A percentile compares a stretch with the other conserved stretches of the same genome.
Evolutionary conservation across 257 asterid species (phyloP).

Genomic region (Solanum bukasovii): DNA sequence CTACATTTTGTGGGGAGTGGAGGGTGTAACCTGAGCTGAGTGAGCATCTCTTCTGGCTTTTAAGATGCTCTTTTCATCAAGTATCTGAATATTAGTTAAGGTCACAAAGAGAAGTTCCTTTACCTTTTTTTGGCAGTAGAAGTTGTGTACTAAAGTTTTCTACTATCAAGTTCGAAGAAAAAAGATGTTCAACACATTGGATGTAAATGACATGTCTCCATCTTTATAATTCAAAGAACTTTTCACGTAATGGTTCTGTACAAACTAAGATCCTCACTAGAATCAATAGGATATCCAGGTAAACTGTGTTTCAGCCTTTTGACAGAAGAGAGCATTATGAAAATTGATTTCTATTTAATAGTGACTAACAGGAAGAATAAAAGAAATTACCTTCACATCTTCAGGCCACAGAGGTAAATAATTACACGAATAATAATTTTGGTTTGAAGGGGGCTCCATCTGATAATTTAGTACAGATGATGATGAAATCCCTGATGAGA

Average conservation of each 20-base stretch:
- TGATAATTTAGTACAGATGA: slow-evolving; percentile 41
- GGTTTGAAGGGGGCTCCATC: slow-evolving; percentile 99
- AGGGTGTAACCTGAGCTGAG: not conserved
- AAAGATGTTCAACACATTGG: not conserved
- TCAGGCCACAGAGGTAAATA: slow-evolving; percentile 38
- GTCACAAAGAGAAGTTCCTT: not conserved
- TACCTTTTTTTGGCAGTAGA: not conserved
- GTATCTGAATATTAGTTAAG: not conserved
- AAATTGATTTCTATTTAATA: not conserved
- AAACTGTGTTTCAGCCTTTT: not conserved
- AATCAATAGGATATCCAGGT: not conserved
- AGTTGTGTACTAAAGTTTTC: not conserved
- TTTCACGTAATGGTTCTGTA: not conserved
- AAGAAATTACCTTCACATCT: slow-evolving; percentile 55
- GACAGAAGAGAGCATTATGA: not conserved
- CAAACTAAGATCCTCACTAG: not conserved
- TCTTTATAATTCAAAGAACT: not conserved
- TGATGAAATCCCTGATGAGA: slow-evolving; percentile 42
- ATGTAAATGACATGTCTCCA: not conserved
- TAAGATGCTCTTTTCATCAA: not conserved
- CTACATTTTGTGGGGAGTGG: not conserved
- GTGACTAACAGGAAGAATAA: not conserved
- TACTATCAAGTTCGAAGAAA: not conserved
- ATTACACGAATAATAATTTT: slow-evolving; percentile 41
- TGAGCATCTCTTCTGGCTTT: not conserved